Base-by-base conservation (phyloP, 345 rosid species). In the Pugionium cornutum region DNA sequence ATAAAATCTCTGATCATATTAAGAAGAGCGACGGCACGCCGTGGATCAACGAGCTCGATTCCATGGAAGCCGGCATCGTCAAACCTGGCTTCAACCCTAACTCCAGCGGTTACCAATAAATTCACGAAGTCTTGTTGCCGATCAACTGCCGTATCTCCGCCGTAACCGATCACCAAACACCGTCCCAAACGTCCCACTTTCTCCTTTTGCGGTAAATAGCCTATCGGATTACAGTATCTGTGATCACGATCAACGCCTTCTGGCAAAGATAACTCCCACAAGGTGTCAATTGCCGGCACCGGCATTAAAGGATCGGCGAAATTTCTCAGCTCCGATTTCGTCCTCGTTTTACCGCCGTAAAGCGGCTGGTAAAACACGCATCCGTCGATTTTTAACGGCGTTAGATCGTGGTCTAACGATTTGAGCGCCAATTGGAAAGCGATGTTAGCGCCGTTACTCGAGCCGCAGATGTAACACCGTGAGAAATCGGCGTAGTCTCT, bases 1-100 rank as follows among this genome's bases (percentile, higher is more conserved):
- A 78, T 78, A 63, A 78, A 78, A 0, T 74, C 81, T 59, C 71
- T 70, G 2, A 70, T 53, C 68, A 74, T 58, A 45, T 55, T 69
- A 34, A 74, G 67, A 44, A 78, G 69, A 32, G 66, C 76, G 18
- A 65, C 64, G 11, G 66, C 78, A 47, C 78, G 33, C 0, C 72
- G 42, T 53, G 78, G 73, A 66, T 78, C 81, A 4, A 78, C 64
- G 1, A 68, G 46, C 61, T 78, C 78, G 18, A 78, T 74, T 18
- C 76, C 76, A 69, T 64, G 76, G 42, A 78, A 78, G 2, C 81
- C 81, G 3, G 67, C 69, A 18, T 74, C 81, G 25, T 78, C 81
- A 37, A 78, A 78, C 54, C 62, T 55, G 0, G 81, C 81, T 60
- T 78, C 81, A 10, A 78, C 76, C 9, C 64, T 66, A 9, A 68